Percentiles rank a stretch among this genome's conserved stretches.
phyloP scores from a whole-genome alignment of 805 yeast genomes.

The Lipomyces kockii region DNA sequence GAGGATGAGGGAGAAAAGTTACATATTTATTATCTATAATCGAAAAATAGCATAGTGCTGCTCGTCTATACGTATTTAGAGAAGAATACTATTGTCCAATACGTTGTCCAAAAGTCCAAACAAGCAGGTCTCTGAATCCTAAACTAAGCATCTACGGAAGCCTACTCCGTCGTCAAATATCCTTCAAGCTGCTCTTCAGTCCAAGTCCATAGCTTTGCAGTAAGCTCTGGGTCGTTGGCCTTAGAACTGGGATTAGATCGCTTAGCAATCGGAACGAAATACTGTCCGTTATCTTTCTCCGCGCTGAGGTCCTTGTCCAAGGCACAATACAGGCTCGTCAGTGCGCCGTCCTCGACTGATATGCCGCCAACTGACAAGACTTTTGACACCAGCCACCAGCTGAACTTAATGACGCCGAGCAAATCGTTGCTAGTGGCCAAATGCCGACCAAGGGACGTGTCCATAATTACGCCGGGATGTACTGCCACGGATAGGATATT shows the following conservation, averaged over 20 bases:
- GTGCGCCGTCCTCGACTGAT: constrained; percentile 26
- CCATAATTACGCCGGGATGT: constrained; percentile 35
- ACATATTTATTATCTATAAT: not conserved
- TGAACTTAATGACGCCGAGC: constrained; percentile 12
- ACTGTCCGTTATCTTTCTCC: constrained; percentile 28
- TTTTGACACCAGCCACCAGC: not conserved
- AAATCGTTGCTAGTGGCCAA: constrained; percentile 7
- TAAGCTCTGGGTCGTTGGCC: constrained; percentile 14
- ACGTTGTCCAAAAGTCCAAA: not conserved
- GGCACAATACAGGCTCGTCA: constrained; percentile 31
- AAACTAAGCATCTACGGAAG: not conserved
- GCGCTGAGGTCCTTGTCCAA: constrained; percentile 14
- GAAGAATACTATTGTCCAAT: not conserved
- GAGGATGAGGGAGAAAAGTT: constrained; percentile 6
- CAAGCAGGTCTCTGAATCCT: not conserved
- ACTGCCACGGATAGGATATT: constrained; percentile 26
- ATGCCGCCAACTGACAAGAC: constrained; percentile 14
- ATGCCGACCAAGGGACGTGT: constrained; percentile 23
- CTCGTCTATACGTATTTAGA: not conserved
- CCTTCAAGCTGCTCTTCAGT: constrained; percentile 28
- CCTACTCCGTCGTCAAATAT: constrained; percentile 2
- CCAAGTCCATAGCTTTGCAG: constrained; percentile 29
- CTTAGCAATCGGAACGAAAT: constrained; percentile 26
- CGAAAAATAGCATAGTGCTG: not conserved
- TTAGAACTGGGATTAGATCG: constrained; percentile 7